These are phyloP conservation scores for Mychonastes homosphaera DNA, from an alignment of 139 green algal genomes.

Conservation along the genomic window DNA sequence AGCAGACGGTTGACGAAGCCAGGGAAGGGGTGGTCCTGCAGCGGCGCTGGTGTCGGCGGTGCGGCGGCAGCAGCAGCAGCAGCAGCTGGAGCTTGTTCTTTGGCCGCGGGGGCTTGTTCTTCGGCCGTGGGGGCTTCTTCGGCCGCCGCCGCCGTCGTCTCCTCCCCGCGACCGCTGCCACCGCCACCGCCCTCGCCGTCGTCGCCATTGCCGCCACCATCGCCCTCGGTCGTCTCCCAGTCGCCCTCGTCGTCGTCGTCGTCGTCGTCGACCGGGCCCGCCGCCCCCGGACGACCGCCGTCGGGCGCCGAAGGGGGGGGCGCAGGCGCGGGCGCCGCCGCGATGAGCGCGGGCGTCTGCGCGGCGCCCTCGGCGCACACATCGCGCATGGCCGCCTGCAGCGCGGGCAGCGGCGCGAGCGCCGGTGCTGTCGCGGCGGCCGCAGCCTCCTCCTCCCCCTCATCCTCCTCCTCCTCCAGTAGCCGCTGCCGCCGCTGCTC, in stretches of 20 bases:
- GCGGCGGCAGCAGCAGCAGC: not conserved
- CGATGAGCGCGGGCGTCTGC: not conserved
- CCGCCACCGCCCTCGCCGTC: too few relatives aligned
- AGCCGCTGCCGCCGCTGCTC: not conserved
- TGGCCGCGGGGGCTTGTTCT: too few relatives aligned
- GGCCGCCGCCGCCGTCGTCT: not conserved
- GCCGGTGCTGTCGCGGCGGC: not conserved
- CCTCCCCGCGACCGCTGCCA: not conserved
- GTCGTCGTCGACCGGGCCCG: too few relatives aligned
- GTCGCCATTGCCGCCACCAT: too few relatives aligned
- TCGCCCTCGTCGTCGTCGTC: too few relatives aligned
- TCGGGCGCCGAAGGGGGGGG: too few relatives aligned
- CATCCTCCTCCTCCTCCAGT: constrained; percentile 2
- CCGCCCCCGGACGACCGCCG: too few relatives aligned
- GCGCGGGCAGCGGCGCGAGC: too few relatives aligned
- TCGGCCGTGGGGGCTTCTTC: too few relatives aligned
- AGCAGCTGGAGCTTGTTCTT: not conserved
- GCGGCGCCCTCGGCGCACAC: not conserved
- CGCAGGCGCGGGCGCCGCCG: not conserved
- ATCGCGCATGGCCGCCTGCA: not conserved
- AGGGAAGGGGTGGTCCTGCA: constrained; percentile 17
- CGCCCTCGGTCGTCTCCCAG: too few relatives aligned
- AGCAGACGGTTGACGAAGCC: constrained; percentile 79
- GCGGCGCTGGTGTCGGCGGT: not conserved
- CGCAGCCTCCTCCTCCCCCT: constrained; percentile 3